Conservation (phyloP, 129 eudicot species). For the Pittosporum tobira region DNA sequence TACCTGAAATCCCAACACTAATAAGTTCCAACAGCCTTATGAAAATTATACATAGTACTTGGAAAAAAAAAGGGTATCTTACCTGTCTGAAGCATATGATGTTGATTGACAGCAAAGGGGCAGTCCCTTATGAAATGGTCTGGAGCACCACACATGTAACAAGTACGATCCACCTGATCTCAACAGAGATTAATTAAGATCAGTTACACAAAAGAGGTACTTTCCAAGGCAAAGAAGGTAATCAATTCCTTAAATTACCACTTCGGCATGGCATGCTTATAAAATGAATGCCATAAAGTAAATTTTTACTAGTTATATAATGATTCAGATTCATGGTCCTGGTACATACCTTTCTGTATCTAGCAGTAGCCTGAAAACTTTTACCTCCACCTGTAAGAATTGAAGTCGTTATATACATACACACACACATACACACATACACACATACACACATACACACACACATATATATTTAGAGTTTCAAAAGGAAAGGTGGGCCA, state of each 20-base stretch:
- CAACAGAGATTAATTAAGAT: slow-evolving; percentile 9
- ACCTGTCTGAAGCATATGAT: slow-evolving; percentile 44
- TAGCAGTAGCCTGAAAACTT: slow-evolving; percentile 30
- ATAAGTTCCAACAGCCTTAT: background rate
- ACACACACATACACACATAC: too few relatives aligned
- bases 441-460: too few relatives aligned
- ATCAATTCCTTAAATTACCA: too few relatives aligned
- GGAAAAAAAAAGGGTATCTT: slow-evolving; percentile 5
- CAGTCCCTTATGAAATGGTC: slow-evolving; percentile 82
- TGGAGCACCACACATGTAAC: slow-evolving; percentile 83
- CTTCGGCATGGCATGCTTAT: background rate
- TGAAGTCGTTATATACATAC: background rate
- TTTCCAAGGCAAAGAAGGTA: background rate
- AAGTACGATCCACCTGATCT: slow-evolving; percentile 53
- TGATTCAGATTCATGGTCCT: background rate
- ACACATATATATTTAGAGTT: background rate
- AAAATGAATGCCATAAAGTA: background rate
- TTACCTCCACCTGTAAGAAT: slow-evolving; percentile 37
- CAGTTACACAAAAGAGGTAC: background rate
- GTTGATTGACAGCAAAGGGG: slow-evolving; percentile 35
- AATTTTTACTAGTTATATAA: background rate
- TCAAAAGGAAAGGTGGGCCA: background rate
- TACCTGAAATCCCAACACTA: slow-evolving; percentile 30
- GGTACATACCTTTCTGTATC: slow-evolving; percentile 43
- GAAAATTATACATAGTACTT: slow-evolving; percentile 2